phyloP scores from a whole-genome alignment of 208 protist genomes.

The Tetramitus jugosus region DNA sequence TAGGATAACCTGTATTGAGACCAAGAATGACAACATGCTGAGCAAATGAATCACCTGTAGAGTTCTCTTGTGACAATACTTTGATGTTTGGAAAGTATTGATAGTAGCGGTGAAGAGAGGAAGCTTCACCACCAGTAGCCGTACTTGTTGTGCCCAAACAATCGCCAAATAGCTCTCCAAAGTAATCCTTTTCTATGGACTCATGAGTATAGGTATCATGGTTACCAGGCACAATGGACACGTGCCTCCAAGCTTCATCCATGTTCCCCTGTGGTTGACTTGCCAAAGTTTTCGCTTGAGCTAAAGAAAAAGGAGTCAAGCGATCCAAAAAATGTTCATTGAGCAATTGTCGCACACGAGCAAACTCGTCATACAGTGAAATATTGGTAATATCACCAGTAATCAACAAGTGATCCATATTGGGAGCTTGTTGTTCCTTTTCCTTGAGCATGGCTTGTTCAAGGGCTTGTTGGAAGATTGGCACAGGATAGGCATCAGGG shows the following conservation, averaged over 20 bases:
- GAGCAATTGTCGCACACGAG: neutral
- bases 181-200: neutral
- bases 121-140: no score
- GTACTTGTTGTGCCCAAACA: no score
- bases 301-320: neutral
- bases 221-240: neutral
- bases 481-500: neutral
- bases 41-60: no score
- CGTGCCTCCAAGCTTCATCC: neutral
- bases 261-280: neutral
- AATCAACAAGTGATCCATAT: neutral
- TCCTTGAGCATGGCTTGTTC: no score
- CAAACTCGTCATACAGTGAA: neutral
- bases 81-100: neutral
- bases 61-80: neutral
- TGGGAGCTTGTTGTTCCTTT: neutral
- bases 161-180: neutral
- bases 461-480: neutral
- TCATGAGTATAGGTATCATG: constrained; percentile 3
- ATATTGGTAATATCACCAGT: constrained; percentile 19
- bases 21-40: neutral
- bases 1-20: neutral
- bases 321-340: neutral
- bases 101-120: no score
- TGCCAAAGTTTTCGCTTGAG: no score